phyloP scores from a whole-genome alignment of 2,329 filamentous ascomycete species.

The Tolypocladium amazonense region DNA sequence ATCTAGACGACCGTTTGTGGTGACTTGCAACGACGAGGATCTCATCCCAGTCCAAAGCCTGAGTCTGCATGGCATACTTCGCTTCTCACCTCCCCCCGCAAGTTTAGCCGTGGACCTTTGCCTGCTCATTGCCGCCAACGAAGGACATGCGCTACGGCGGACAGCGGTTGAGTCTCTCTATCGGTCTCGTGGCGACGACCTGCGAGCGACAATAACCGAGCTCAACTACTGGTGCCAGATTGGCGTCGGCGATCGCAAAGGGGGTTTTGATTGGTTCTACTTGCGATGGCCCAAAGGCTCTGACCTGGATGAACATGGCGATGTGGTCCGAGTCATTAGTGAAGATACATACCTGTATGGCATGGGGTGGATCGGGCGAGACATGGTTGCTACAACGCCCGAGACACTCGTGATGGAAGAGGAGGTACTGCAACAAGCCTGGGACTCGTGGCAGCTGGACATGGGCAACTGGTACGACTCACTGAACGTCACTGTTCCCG shows the following conservation, averaged over 20 bases:
- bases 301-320: slow-evolving; percentile 56
- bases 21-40: slow-evolving; percentile 91
- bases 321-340: slow-evolving; percentile 69
- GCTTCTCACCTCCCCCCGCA: slow-evolving; percentile 55
- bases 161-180: slow-evolving; percentile 61
- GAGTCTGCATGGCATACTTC: slow-evolving; percentile 76
- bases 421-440: slow-evolving; percentile 53
- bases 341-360: slow-evolving; percentile 64
- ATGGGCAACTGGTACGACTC: slow-evolving; percentile 44
- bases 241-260: slow-evolving; percentile 77
- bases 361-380: slow-evolving; percentile 68
- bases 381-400: slow-evolving; percentile 32
- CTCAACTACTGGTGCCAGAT: slow-evolving; percentile 97
- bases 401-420: slow-evolving; percentile 38
- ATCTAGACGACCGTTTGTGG: slow-evolving; percentile 84
- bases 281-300: slow-evolving; percentile 63
- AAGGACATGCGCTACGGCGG: slow-evolving; percentile 71
- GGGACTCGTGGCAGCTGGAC: slow-evolving; percentile 58
- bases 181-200: slow-evolving; percentile 54
- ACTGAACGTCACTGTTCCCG: slow-evolving; percentile 27
- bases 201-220: slow-evolving; percentile 73
- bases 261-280: slow-evolving; percentile 84
- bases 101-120: slow-evolving; percentile 70
- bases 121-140: slow-evolving; percentile 71
- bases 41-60: slow-evolving; percentile 65